Base-by-base conservation (phyloP, 257 asterid species). In the Pogostemon cablin region DNA sequence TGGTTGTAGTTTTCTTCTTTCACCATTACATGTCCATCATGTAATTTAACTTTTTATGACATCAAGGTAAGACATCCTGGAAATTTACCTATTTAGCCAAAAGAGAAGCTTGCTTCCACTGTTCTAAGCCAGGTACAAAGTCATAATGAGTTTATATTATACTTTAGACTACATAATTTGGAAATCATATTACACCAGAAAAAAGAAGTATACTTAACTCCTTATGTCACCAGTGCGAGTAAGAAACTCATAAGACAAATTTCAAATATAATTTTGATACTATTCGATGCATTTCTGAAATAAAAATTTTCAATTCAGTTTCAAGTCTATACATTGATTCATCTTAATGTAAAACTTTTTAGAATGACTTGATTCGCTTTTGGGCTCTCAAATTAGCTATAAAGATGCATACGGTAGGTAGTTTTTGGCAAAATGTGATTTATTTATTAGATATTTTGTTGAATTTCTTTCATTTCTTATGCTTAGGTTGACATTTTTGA, bases 31-130 rank as follows among this genome's bases (percentile, higher is more conserved):
- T 71, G 58, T 65, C 15, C 65, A 41, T 57, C 65, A 39, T 34
- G 78, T 75, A 38, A 73, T 55, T 12, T 37, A 17, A 55, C 73
- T 42, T 74, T 40, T 61, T 5, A 65, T 56, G 55, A 48, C 25
- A 43, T 79, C 68, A 71, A 90, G 97, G 85, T 91, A 84, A 65
- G 95, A 95, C 89, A 90, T 93, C 54, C 82, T 91, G 89, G 96
- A 91, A 63, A 71, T 84, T 48, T 93, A 97, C 86, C 82, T n/a
- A 91, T 81, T 76, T 97, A 97, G 62, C 97, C 98, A 75, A 95
- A 95, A 60, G 95, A 89, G 68, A 91, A 90, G 87, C 88, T 95
- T 57, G 89, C 89, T 84, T 91, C 96, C 77, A 95, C 99, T 42
- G 93, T 95, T 66, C 75, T 95, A 69, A 95, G 99, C 83, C 99